phyloP scores from a whole-genome alignment of 768 basidiomycete genomes.

The Collybia nuda region DNA sequence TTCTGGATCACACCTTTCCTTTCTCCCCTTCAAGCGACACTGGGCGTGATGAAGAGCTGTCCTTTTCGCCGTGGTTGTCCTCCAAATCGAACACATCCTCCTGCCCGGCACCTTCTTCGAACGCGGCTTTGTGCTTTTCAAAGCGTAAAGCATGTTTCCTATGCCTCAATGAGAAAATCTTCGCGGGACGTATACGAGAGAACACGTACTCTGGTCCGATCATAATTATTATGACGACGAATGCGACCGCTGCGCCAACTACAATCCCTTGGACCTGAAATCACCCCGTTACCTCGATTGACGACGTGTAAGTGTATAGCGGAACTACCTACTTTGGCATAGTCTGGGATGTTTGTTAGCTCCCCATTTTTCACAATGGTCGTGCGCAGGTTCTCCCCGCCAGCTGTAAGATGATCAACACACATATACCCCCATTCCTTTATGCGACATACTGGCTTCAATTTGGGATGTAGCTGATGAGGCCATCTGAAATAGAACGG shows the following conservation, averaged over 20 bases:
- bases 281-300: background rate
- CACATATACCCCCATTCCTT: conserved; percentile 5
- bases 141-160: conserved; percentile 65
- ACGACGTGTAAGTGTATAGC: too few species aligned
- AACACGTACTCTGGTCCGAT: conserved; percentile 71
- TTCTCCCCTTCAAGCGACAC: too few species aligned
- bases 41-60: too few species aligned
- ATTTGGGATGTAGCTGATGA: conserved; percentile 79
- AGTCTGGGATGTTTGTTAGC: conserved; percentile 51
- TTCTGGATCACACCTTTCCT: too few species aligned
- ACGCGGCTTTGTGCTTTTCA: conserved; percentile 66
- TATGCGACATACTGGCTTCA: conserved; percentile 55
- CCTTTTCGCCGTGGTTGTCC: too few species aligned
- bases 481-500: conserved; percentile 42
- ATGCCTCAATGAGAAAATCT: background rate
- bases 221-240: conserved; percentile 72
- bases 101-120: conserved; percentile 58
- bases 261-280: conserved; percentile 78
- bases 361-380: conserved; percentile 45
- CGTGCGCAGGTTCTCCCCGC: conserved; percentile 57
- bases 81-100: conserved; percentile 27
- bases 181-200: background rate
- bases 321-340: conserved; percentile 44
- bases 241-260: conserved; percentile 81
- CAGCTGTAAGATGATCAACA: conserved; percentile 40